Evolutionary conservation across 371 early-diverging fungal species (phyloP).

Genomic region (Mortierella sp.): DNA sequence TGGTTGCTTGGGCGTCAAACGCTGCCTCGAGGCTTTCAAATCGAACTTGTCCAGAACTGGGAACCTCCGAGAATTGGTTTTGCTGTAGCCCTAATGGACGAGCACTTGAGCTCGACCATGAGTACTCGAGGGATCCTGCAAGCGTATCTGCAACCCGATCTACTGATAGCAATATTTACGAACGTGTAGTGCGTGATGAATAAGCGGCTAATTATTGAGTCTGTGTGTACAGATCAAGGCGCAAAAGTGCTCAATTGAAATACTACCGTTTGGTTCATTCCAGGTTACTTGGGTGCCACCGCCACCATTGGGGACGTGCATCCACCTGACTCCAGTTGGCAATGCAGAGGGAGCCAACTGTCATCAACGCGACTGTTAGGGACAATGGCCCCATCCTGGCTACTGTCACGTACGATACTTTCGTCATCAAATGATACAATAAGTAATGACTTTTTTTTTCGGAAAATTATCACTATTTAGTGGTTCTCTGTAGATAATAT

Average conservation of each 20-base stretch:
- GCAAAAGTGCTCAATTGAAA: neutral
- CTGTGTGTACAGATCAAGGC: neutral
- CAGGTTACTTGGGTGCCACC: neutral
- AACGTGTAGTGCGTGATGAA: neutral
- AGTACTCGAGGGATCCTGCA: constrained; percentile 30
- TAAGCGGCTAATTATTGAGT: neutral
- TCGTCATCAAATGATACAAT: neutral
- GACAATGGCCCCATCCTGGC: neutral
- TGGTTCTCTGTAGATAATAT: neutral
- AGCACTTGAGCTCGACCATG: constrained; percentile 7
- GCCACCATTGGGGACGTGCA: neutral
- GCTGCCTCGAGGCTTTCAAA: constrained; percentile 10
- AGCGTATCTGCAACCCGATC: constrained; percentile 10
- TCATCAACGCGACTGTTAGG: neutral
- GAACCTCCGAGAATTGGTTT: neutral
- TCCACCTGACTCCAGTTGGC: neutral
- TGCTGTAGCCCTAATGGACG: neutral
- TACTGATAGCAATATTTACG: neutral
- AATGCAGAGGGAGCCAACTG: neutral
- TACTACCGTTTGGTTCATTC: neutral
- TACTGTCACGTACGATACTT: neutral
- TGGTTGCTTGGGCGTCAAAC: constrained; percentile 1
- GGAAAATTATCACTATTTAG: no score
- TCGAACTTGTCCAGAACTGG: neutral
- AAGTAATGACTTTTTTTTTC: no score